These are phyloP conservation scores for Craterostigma plantagineum DNA, from an alignment of 257 asterid genomes.

Conservation along the genomic window DNA sequence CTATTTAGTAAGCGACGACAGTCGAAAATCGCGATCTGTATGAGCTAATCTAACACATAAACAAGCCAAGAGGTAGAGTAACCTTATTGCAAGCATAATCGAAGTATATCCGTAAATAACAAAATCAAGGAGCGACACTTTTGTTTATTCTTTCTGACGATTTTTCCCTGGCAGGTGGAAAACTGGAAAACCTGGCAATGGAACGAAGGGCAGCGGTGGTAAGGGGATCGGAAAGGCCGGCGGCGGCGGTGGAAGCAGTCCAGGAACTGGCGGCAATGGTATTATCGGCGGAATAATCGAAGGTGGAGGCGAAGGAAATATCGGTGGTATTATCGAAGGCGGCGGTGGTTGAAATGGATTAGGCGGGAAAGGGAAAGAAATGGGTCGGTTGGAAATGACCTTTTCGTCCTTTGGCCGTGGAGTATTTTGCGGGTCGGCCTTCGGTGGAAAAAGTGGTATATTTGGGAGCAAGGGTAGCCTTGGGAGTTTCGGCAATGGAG, in stretches of 20 bases:
- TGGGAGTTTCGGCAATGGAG: too few species aligned
- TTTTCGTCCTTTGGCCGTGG: slow-evolving; percentile 15
- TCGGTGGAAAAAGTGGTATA: slow-evolving; percentile 21
- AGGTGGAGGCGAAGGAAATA: slow-evolving; percentile 6
- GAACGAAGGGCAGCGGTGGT: slow-evolving; percentile 50
- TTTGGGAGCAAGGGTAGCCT: slow-evolving; percentile 8
- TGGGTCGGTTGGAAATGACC: slow-evolving; percentile 10
- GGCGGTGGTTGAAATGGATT: slow-evolving; percentile 8
- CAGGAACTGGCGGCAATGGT: slow-evolving; percentile 39
- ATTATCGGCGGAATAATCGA: slow-evolving; percentile 33
- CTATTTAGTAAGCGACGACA: too few species aligned
- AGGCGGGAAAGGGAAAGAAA: slow-evolving; percentile 18
- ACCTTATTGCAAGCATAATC: slow-evolving; percentile 1
- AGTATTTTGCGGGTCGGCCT: too few species aligned
- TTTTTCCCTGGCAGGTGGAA: slow-evolving; percentile 21
- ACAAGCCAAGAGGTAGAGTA: not conserved
- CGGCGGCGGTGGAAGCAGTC: slow-evolving; percentile 23
- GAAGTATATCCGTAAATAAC: not conserved
- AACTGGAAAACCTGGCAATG: slow-evolving; percentile 39
- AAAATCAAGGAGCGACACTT: slow-evolving; percentile 20
- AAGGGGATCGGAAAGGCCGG: slow-evolving; percentile 18
- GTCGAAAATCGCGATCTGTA: too few species aligned
- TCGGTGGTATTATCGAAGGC: slow-evolving; percentile 13
- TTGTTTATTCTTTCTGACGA: slow-evolving; percentile 14
- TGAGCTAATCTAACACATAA: too few species aligned